Evolutionary conservation across 2,329 filamentous ascomycete genomes (phyloP).

Genomic region (Nothophoma quercina): DNA sequence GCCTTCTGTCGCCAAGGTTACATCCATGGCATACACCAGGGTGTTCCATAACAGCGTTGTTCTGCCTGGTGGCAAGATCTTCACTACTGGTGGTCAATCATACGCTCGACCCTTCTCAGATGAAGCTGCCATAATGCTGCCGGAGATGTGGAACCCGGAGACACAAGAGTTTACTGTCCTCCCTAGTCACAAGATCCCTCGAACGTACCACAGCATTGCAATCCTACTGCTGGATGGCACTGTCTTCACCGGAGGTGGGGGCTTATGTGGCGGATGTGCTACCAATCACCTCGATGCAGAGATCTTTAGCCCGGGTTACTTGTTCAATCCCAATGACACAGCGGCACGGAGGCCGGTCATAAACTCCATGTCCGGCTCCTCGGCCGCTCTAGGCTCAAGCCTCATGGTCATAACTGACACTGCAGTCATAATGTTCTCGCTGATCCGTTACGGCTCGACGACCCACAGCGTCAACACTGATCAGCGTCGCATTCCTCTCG

Average conservation of each 20-base stretch:
- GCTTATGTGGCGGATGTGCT: slow-evolving; percentile 56
- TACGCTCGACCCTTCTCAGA: slow-evolving; percentile 30
- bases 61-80: slow-evolving; percentile 46
- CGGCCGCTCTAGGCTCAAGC: neutral
- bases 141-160: slow-evolving; percentile 37
- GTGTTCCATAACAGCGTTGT: slow-evolving; percentile 38
- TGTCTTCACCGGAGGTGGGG: slow-evolving; percentile 35
- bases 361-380: neutral
- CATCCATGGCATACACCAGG: slow-evolving; percentile 38
- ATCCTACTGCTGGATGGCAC: slow-evolving; percentile 39
- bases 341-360: neutral
- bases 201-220: slow-evolving; percentile 41
- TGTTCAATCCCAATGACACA: slow-evolving; percentile 51
- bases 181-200: slow-evolving; percentile 27
- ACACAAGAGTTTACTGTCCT: slow-evolving; percentile 32
- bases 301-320: slow-evolving; percentile 65
- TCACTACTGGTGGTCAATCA: slow-evolving; percentile 41
- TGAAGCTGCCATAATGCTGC: slow-evolving; percentile 20
- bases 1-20: slow-evolving; percentile 11
- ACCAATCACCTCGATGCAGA: slow-evolving; percentile 63
- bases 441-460: slow-evolving; percentile 59
- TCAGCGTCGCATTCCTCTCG: slow-evolving; percentile 61
- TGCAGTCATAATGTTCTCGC: slow-evolving; percentile 45
- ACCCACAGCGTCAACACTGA: slow-evolving; percentile 68
- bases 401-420: slow-evolving; percentile 28